Conservation (phyloP, 306 rosid species). For the Astragalus membranaceus region DNA sequence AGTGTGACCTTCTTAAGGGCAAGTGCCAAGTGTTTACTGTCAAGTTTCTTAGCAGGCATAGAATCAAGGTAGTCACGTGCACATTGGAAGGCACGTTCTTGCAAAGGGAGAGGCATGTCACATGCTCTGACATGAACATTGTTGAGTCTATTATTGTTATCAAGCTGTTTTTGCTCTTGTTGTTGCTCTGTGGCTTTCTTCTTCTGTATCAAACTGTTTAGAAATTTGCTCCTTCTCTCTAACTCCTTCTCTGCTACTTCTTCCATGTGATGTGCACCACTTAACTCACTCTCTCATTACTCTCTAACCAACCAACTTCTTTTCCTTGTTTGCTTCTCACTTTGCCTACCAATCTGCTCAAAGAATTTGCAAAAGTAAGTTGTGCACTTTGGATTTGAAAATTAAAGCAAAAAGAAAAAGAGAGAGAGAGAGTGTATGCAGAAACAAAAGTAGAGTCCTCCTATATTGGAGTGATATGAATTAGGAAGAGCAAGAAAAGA, state of each 20-base stretch:
- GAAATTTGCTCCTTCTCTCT: slow-evolving; percentile 83
- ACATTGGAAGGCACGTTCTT: slow-evolving; percentile 61
- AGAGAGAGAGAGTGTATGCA: neutral
- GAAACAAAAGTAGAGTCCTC: neutral
- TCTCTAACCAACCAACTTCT: neutral
- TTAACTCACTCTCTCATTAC: slow-evolving; percentile 28
- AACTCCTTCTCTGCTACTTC: slow-evolving; percentile 80
- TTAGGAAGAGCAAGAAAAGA: neutral
- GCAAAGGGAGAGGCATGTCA: slow-evolving; percentile 73
- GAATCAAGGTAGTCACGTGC: slow-evolving; percentile 70
- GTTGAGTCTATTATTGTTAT: slow-evolving; percentile 28
- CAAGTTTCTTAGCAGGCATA: slow-evolving; percentile 63
- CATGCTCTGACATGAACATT: slow-evolving; percentile 65
- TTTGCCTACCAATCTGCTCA: neutral
- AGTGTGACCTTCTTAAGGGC: slow-evolving; percentile 67
- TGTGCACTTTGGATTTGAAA: slow-evolving; percentile 14
- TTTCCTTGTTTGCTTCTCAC: neutral
- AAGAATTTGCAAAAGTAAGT: slow-evolving; percentile 14
- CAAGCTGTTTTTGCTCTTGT: slow-evolving; percentile 18
- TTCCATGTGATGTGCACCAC: slow-evolving; percentile 41
- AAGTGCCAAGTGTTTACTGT: slow-evolving; percentile 69
- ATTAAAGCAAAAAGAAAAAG: neutral
- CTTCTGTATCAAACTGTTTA: slow-evolving; percentile 63
- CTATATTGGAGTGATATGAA: neutral
- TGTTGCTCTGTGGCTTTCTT: slow-evolving; percentile 57